Base-by-base conservation (phyloP, 805 yeast species). In the Nakazawaea anatomiae region DNA sequence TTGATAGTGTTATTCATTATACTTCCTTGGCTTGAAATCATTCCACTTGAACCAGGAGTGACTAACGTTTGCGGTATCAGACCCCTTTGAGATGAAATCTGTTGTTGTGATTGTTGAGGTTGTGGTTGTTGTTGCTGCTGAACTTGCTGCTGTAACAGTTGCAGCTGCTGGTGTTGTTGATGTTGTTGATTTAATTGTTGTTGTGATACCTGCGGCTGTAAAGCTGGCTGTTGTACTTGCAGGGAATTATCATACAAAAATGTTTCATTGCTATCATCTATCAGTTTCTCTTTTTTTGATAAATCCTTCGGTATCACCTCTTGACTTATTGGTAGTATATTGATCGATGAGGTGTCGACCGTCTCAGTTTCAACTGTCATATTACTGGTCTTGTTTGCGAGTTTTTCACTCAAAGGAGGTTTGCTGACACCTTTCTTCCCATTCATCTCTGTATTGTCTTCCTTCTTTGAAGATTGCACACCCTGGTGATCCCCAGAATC, bases 261-360 rank as follows among this genome's bases (percentile, higher is more conserved):
- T 1, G 96, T 89, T 65, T 94, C 99, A 58, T 91, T 96, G 29
- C 90, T 82, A 64, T 91, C 97, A 35, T 46, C 50, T 8, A 36
- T 35, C 10, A 71, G 59, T 10, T 63, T 60, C 36, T 70, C 32
- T 54, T 58, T 46, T 61, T 65, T 40, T 52, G 56, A 56, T 59
- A 30, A 28, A 30, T 18, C 18, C 29, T 36, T 36, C 28, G 51
- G 44, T 39, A 41, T 42, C 34, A 39, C 32, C 10, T 47, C 47
- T 36, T 29, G 31, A 39, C 32, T 41, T 8, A 48, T 35, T 5
- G 55, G 48, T 6, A 46, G 47, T 14, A 39, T 32, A 25, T 46
- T 45, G 42, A 18, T 29, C 7, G 48, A 39, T 6, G 42, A 36
- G 1, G 83, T 75, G 39, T 80, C 75, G 14, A 82, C 84, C 0